phyloP scores from a whole-genome alignment of 768 basidiomycete genomes.

The Gymnopilus dilepis region DNA sequence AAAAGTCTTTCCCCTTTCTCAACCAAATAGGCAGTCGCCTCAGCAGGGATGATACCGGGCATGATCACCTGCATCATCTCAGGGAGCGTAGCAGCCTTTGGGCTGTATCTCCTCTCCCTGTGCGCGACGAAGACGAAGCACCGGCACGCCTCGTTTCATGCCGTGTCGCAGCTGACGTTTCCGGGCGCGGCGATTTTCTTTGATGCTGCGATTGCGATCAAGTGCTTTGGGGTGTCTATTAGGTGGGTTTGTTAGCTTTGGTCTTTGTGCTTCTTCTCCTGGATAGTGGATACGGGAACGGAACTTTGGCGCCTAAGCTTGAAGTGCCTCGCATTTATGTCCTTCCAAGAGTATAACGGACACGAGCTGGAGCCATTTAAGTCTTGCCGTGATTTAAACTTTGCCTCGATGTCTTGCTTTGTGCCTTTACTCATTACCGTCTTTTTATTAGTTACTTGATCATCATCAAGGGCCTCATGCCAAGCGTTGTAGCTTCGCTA shows the following conservation, averaged over 20 bases:
- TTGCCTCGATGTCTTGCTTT: slow-evolving; percentile 6
- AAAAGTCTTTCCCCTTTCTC: not conserved
- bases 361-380: slow-evolving; percentile 13
- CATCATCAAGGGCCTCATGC: slow-evolving; percentile 92
- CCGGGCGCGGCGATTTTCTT: slow-evolving; percentile 88
- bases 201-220: slow-evolving; percentile 92
- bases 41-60: slow-evolving; percentile 88
- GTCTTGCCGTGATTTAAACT: too few relatives aligned
- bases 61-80: slow-evolving; percentile 87
- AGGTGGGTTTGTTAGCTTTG: slow-evolving; percentile 55
- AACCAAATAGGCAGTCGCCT: slow-evolving; percentile 85
- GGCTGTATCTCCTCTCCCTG: slow-evolving; percentile 85
- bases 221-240: slow-evolving; percentile 96
- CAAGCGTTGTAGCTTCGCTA: slow-evolving; percentile 83
- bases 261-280: not conserved
- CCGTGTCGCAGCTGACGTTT: slow-evolving; percentile 84
- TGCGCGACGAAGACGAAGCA: slow-evolving; percentile 81
- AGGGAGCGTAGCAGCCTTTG: slow-evolving; percentile 77
- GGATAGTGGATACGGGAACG: too few relatives aligned
- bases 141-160: slow-evolving; percentile 82
- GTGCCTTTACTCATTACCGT: slow-evolving; percentile 7
- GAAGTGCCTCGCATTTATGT: not conserved
- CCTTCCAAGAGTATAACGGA: not conserved
- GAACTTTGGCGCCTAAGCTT: too few relatives aligned
- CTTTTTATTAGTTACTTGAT: slow-evolving; percentile 76